Conservation (phyloP, 2,329 filamentous ascomycete species). For the Aspergillus candidus region DNA sequence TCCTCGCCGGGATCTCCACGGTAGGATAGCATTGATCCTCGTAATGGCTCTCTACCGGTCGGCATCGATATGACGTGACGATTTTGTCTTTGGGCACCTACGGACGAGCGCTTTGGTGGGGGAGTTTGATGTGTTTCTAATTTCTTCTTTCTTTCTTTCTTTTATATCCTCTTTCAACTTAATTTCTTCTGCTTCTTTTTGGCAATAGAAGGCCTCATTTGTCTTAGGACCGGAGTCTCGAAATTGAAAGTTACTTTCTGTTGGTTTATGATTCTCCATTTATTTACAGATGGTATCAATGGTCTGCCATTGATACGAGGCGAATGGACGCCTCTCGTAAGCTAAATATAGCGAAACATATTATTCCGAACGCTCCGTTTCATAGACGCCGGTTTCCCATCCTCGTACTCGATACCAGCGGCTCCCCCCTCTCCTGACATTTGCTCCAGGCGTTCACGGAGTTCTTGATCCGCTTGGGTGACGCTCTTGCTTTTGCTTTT, state of each 20-base stretch:
- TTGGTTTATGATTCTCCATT: too few species aligned
- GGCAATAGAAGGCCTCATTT: conserved; percentile 5
- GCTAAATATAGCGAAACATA: conserved; percentile 65
- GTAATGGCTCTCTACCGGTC: neutral
- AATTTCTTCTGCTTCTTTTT: neutral
- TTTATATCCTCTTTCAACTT: too few species aligned
- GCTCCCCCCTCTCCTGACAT: conserved; percentile 65
- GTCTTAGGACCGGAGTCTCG: conserved; percentile 1
- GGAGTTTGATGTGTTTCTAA: conserved; percentile 1
- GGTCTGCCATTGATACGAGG: too few species aligned
- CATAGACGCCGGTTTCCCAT: conserved; percentile 65
- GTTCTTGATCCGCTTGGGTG: conserved; percentile 60
- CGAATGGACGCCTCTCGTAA: too few species aligned
- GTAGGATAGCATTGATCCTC: conserved; percentile 23
- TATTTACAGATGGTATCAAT: too few species aligned
- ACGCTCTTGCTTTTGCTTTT: conserved; percentile 47
- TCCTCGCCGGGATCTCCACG: conserved; percentile 44
- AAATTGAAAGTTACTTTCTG: neutral
- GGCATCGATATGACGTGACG: conserved; percentile 7
- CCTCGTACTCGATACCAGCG: conserved; percentile 67
- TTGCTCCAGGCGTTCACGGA: conserved; percentile 59
- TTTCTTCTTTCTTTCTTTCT: too few species aligned
- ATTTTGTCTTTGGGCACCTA: neutral
- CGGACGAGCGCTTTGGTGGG: neutral
- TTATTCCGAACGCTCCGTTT: conserved; percentile 69